These are phyloP conservation scores for Tetraselmis striata DNA, from an alignment of 139 green algal species.

Conservation along the genomic window DNA sequence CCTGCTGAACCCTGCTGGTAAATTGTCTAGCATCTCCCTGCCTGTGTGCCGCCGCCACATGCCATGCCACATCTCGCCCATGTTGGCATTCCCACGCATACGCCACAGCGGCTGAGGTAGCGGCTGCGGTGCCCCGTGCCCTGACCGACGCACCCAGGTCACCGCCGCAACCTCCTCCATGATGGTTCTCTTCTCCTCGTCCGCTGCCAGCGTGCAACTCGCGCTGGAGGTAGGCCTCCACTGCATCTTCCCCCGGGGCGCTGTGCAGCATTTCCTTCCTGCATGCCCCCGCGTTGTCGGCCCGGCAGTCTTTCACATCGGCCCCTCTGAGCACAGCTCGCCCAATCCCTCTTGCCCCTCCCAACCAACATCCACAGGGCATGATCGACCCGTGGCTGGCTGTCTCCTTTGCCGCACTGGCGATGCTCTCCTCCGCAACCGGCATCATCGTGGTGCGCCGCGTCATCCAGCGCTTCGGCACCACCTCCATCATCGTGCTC, in stretches of 20 bases:
- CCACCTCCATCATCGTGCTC: constrained; percentile 24
- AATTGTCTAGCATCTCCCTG: no score
- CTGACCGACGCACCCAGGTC: no score
- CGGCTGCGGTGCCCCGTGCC: no score
- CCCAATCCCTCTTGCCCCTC: no score
- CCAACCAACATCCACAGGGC: no score
- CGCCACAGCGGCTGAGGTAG: no score
- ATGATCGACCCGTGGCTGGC: not conserved
- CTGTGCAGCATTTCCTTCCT: not conserved
- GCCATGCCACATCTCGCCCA: no score
- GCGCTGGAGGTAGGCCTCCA: constrained; percentile 26
- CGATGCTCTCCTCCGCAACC: not conserved
- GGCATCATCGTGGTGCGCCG: not conserved
- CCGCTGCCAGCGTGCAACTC: constrained; percentile 27
- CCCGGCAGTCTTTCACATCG: no score
- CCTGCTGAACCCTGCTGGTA: not conserved
- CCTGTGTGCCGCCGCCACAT: no score
- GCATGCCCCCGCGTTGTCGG: no score
- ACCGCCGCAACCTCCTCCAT: constrained; percentile 31
- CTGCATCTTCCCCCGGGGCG: constrained; percentile 6
- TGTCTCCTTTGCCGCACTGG: not conserved
- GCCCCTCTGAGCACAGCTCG: no score
- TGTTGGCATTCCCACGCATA: no score
- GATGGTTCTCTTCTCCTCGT: constrained; percentile 42
- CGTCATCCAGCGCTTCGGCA: constrained; percentile 12